Evolutionary conservation across 495 filamentous ascomycete genomes (phyloP), one percentile per base, ranked within the genome.

Genomic region (Xeromyces bisporus): DNA sequence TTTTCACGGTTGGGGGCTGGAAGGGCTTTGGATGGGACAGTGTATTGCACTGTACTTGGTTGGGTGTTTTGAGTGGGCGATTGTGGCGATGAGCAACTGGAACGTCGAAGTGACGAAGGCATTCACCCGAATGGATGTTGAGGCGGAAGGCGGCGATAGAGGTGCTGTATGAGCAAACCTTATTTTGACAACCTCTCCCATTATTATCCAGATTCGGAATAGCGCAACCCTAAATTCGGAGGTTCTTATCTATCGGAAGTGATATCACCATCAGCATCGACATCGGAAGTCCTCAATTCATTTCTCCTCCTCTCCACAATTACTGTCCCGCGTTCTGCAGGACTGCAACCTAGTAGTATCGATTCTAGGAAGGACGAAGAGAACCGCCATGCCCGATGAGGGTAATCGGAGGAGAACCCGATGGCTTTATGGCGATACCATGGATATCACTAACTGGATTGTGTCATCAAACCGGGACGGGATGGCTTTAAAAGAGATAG

Each of bases 1-100:
- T 4, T 91, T 89, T 43, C 72, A 87, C 48, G 82, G 82, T 1
- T 92, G 84, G 83, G 85, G 84, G 1, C 60, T 93, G 7, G 62
- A 63, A 28, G 85, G 85, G 1, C 45, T 93, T 16, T 93, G 85
- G 85, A 60, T 91, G 15, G 86, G 84, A 15, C 83, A 91, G 48
- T 93, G 85, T 52, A 75, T 91, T 46, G 85, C 85, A 1, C 51
- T 92, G 29, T 93, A 87, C 45, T 53, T 87, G 17, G 85, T 91
- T 3, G 86, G 85, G 0, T 50, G 60, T 2, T 35, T 85, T 12
- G 80, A 92, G 47, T 92, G 83, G 85, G 53, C 65, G 13, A 73
- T 92, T 47, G 83, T 92, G 15, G 71, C 73, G 0, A 57, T 71
- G 45, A 87, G 75, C 40, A 62, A 82, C 35, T 93, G 82, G 82